phyloP scores from a whole-genome alignment of 306 rosid genomes.

The Neltuma alba region DNA sequence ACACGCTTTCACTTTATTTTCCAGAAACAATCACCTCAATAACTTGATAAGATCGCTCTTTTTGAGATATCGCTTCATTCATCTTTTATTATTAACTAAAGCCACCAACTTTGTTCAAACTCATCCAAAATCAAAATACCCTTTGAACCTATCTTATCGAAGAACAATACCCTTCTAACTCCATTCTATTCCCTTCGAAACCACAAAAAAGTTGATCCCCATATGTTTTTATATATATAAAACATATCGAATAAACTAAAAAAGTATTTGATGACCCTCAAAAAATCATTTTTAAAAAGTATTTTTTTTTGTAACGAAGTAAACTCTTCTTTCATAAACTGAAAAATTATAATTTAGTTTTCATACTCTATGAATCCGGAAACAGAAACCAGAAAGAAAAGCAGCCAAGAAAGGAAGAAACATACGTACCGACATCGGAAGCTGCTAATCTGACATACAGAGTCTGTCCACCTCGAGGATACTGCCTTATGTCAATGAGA shows the following conservation, averaged over 20 bases:
- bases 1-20: too few relatives aligned
- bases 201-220: background rate
- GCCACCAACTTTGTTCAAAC: background rate
- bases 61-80: background rate
- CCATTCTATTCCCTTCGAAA: background rate
- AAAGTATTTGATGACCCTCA: too few relatives aligned
- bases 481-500: slow-evolving; percentile 54
- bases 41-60: background rate
- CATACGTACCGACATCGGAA: slow-evolving; percentile 67
- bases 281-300: too few relatives aligned
- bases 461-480: slow-evolving; percentile 57
- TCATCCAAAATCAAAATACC: background rate
- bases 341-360: too few relatives aligned
- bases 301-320: too few relatives aligned
- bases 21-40: too few relatives aligned
- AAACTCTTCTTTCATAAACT: too few relatives aligned
- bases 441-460: slow-evolving; percentile 66
- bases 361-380: too few relatives aligned
- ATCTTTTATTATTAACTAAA: background rate
- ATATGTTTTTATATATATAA: too few relatives aligned
- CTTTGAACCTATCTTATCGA: background rate
- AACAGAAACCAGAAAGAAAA: too few relatives aligned
- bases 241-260: too few relatives aligned
- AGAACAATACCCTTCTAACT: background rate
- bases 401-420: background rate